Conservation (phyloP, 2,329 filamentous ascomycete genomes). For the Colletotrichum brevisporum region DNA sequence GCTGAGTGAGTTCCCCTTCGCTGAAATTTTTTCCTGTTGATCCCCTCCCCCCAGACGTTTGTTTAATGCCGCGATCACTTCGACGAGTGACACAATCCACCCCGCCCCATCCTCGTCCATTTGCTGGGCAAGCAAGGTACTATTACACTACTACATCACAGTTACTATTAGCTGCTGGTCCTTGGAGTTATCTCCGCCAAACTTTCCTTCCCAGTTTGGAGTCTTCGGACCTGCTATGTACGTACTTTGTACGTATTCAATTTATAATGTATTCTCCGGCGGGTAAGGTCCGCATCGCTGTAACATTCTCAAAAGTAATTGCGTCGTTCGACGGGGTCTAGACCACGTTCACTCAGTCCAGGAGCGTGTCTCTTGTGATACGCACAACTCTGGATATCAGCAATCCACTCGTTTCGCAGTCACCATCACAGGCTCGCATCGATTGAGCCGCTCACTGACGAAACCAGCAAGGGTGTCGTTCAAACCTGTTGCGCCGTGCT, state of each 20-base stretch:
- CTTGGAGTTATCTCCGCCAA: constrained; percentile 32
- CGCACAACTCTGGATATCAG: neutral
- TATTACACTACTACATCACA: too few species aligned
- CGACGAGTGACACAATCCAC: constrained; percentile 27
- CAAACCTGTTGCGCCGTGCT: neutral
- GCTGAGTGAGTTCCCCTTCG: too few species aligned
- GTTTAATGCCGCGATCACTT: constrained; percentile 35
- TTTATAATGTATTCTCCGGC: too few species aligned
- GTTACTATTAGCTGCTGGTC: neutral
- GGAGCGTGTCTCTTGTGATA: neutral
- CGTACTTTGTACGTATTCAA: too few species aligned
- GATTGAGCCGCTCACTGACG: constrained; percentile 13
- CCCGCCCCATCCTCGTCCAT: constrained; percentile 14
- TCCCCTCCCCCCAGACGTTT: neutral
- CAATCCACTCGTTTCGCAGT: neutral
- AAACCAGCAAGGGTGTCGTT: constrained; percentile 9
- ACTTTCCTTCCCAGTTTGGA: neutral
- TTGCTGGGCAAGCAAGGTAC: neutral
- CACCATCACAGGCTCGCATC: constrained; percentile 17
- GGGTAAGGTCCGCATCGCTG: too few species aligned
- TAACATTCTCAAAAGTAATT: too few species aligned
- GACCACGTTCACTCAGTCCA: too few species aligned
- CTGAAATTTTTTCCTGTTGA: too few species aligned
- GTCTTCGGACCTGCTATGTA: neutral
- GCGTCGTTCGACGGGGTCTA: too few species aligned